Evolutionary conservation across 805 yeast species (phyloP).

Genomic region (Tetrapisispora taiwanensis): DNA sequence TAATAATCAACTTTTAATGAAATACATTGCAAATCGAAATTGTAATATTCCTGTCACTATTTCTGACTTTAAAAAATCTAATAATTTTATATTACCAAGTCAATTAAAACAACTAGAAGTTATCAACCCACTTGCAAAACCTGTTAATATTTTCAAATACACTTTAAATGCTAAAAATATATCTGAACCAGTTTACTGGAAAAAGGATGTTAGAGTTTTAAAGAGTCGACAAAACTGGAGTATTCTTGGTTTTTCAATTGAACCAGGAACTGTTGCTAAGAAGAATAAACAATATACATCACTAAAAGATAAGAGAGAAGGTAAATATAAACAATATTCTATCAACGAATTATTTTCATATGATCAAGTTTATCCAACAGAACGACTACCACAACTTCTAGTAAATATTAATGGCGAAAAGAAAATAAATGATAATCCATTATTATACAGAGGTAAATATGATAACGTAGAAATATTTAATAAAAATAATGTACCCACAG

Average conservation of each 20-base stretch:
- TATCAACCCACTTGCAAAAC: conserved; percentile 2
- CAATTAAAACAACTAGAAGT: conserved; percentile 10
- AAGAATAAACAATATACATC: conserved; percentile 4
- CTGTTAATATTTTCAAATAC: conserved; percentile 1
- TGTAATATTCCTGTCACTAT: conserved; percentile 9
- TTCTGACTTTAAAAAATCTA: conserved; percentile 9
- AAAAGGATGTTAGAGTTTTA: conserved; percentile 10
- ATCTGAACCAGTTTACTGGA: conserved; percentile 9
- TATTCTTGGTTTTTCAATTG: conserved; percentile 17
- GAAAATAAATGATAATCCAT: not conserved
- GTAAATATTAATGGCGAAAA: not conserved
- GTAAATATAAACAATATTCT: conserved; percentile 5
- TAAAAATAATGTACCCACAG: conserved; percentile 12
- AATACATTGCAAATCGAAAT: conserved; percentile 8
- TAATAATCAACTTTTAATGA: not conserved
- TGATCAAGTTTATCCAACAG: conserved; percentile 18
- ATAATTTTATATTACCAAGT: conserved; percentile 11
- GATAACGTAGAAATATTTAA: conserved; percentile 1
- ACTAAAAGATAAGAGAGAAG: conserved; percentile 5
- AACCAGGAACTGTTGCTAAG: conserved; percentile 5
- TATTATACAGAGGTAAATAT: not conserved
- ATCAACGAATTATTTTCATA: conserved; percentile 14
- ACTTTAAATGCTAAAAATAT: not conserved
- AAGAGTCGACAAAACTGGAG: conserved; percentile 22
- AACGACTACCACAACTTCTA: conserved; percentile 6